Base-by-base conservation (phyloP, 1,284 basidiomycete species). In the Cutaneotrichosporon mucoides region DNA sequence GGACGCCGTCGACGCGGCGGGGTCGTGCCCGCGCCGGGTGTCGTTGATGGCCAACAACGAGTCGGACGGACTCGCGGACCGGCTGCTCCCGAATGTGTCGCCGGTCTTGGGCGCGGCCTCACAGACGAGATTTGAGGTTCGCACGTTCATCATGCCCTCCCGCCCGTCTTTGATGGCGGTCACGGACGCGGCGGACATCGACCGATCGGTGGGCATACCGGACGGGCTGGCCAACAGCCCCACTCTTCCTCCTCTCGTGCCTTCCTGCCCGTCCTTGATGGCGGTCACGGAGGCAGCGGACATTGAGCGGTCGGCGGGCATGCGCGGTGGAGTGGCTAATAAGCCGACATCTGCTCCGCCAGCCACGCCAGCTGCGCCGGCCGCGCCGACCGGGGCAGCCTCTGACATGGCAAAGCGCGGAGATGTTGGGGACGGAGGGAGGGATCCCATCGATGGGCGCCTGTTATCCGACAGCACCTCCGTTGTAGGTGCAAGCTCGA, bases 1-100 rank as follows among this genome's bases (percentile, higher is more conserved):
- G 40, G 65, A 68, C 0, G 75, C 68, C 1, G 65, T 49, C 35
- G 68, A 71, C 11, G 60, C 64, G 5, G 71, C 68, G 3, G 73
- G 65, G 36, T 75, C 72, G 46, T 68, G 60, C n/a, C 59, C 68
- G 56, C 56, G 65, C 38, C 55, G 49, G 34, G 66, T 66, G 16
- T 62, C 61, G 38, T n/a, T 33, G n/a, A 8, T 12, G 40, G 16
- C 16, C n/a, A 13, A 13, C 13, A 41, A n/a, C n/a, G n/a, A n/a
- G 11, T 48, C 46, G 34, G 24, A 34, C 34, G 34, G 6, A 15
- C 9, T 33, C 15, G 10, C 35, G 15, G 13, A 15, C 36, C n/a
- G 3, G 15, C 4, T 40, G 8, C 24, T 47, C 24, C 16, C 24
- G 45, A 34, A 47, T 38, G 52, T 16, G 45, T 51, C 58, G 43